Evolutionary conservation across 306 rosid genomes (phyloP), one percentile per base, ranked within the genome.

Genomic region (Elaeagnus macrophylla): DNA sequence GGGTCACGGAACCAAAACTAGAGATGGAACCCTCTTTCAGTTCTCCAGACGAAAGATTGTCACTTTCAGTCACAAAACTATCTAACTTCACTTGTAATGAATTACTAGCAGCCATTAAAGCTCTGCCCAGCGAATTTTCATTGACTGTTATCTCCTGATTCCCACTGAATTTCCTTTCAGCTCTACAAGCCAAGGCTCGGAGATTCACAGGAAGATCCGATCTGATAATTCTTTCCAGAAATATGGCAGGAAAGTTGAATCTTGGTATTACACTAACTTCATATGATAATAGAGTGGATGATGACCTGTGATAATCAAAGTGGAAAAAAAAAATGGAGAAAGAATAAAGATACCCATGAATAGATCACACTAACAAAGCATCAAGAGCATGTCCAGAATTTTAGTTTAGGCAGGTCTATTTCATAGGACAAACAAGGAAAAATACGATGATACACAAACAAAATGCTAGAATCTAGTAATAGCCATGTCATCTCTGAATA

Each of bases 121-220:
- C 54, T 71, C 65, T 67, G 32, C 38, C 37, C 39, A 44, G 54
- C 48, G 65, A 61, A 67, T 56, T 72, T 72, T 66, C 72, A 53
- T 66, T 38, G 45, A 59, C 1, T 42, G 49, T 41, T 59, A 60
- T 61, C 52, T 71, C 77, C 68, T 57, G 66, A 58, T 64, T 75
- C 67, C 77, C 85, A 47, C 43, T 54, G 52, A 77, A 55, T 42
- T 46, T 74, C 70, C 57, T 85, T 76, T 88, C 95, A 41, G 84
- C 94, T 77, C 93, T 81, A 55, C 67, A 64, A 40, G 95, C 97
- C 76, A 91, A 72, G 61, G 97, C 95, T 63, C 60, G 77, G 51
- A 90, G 97, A 70, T 90, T 90, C 49, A 86, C 85, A 17, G 97
- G 97, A 62, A 91, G 95, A 75, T 86, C 97, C 39, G 97, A 79